Base-by-base conservation (phyloP, 2,329 filamentous ascomycete genomes). In the Alternaria ventricosa region DNA sequence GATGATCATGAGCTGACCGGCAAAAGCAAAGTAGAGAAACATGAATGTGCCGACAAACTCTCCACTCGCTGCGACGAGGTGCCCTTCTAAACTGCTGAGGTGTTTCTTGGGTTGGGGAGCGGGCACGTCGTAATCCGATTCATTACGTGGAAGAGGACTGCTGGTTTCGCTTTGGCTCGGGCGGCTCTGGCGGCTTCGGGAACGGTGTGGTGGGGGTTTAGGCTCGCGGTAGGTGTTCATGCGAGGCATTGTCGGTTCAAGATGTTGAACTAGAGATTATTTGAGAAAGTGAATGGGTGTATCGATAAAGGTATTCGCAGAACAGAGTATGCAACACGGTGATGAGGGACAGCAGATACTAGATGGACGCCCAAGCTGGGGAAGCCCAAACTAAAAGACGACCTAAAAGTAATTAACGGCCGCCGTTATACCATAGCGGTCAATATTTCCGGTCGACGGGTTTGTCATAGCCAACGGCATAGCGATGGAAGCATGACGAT, bases 41-140 rank as follows among this genome's bases (percentile, higher is more conserved):
- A 72, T 68, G 57, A 75, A 75, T 2, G 74, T 79, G 10, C 75
- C 75, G 9, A 76, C 68, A 33, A 78, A 74, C 27, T 79, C 76
- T 28, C 73, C 72, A 6, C 70, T 43, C 1, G 70, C 67, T 15
- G 75, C 75, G 12, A 77, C 68, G 2, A 78, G 20, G 45, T 75
- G 71, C 20, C 56, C 64, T 25, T 68, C 57, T 8, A 70, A 49
- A 6, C 59, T 66, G 55, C 56, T 65, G 49, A 65, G 56, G n/a
- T 47, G 47, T 22, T 60, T 63, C 30, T 63, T 65, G 15, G 55
- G 43, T 41, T 51, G 20, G 13, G 30, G 59, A 20, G 59, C 45
- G 10, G 59, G 45, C 4, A 61, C 25, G 22, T 64, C 55, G 22
- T 56, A 50, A 13, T 58, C 36, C 13, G 53, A 53, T 46, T 54